phyloP scores from a whole-genome alignment of 2,329 filamentous ascomycete species.

The Chaetomiaceae sp. region DNA sequence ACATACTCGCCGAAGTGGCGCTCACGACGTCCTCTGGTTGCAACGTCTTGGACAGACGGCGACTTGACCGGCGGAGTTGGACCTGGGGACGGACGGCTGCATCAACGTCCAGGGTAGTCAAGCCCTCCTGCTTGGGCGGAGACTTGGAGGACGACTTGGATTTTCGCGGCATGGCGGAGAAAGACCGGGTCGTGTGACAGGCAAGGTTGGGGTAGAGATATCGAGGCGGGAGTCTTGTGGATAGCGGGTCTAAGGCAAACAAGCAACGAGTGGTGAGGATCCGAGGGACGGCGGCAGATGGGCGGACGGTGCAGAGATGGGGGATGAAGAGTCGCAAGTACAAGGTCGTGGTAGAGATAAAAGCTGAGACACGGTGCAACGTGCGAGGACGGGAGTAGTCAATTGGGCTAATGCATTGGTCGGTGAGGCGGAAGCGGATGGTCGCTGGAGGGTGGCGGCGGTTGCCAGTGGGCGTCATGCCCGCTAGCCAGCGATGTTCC shows the following conservation, averaged over 20 bases:
- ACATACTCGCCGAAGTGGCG: conserved; percentile 17
- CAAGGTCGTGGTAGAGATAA: background rate
- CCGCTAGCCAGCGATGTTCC: background rate
- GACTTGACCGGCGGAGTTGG: conserved; percentile 22
- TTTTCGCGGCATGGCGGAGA: conserved; percentile 7
- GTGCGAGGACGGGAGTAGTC: background rate
- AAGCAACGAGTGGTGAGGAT: background rate
- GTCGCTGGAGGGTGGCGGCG: background rate
- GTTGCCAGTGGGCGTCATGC: background rate
- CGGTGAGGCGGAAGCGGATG: background rate
- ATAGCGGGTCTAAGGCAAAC: too few relatives aligned
- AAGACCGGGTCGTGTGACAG: background rate
- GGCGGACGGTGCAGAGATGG: background rate
- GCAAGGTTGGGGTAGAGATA: background rate
- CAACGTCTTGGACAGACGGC: conserved; percentile 14
- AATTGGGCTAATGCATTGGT: conserved; percentile 4
- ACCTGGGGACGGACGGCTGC: conserved; percentile 15
- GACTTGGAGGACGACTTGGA: background rate
- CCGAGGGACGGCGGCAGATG: background rate
- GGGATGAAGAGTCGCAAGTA: background rate
- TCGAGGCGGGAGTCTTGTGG: background rate
- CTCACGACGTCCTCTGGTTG: background rate
- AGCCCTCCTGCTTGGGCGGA: background rate
- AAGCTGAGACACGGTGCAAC: conserved; percentile 5
- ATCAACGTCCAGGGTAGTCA: background rate